Conservation (phyloP, 768 basidiomycete species). For the Lactarius psammicola region DNA sequence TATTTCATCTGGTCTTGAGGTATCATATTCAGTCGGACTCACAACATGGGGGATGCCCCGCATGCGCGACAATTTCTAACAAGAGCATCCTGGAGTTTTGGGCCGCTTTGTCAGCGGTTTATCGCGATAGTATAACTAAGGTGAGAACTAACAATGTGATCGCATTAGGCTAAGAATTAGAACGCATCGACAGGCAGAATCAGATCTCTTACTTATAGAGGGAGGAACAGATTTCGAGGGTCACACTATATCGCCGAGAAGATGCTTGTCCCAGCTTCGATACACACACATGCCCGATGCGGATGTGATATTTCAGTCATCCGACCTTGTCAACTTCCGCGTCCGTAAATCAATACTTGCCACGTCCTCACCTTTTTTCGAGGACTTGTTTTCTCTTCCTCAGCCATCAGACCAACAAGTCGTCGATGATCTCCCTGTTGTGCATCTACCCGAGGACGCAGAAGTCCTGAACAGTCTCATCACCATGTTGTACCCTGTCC, state of each 20-base stretch:
- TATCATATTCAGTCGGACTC: background rate
- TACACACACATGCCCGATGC: background rate
- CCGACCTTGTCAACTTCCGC: constrained; percentile 2
- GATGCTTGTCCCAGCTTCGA: too few species aligned
- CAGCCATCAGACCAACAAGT: background rate
- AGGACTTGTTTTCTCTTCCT: constrained; percentile 5
- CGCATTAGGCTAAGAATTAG: background rate
- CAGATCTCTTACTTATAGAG: background rate
- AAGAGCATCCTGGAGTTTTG: constrained; percentile 4
- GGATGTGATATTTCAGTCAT: constrained; percentile 10
- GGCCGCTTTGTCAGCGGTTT: background rate
- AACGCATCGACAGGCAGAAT: background rate
- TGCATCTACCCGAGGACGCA: background rate
- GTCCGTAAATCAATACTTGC: background rate
- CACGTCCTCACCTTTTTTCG: background rate
- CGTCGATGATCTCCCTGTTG: background rate
- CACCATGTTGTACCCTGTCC: constrained; percentile 8
- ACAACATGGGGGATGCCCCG: background rate
- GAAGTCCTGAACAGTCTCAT: constrained; percentile 12
- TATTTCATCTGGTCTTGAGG: background rate
- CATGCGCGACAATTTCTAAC: background rate
- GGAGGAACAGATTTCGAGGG: background rate
- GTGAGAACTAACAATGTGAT: background rate
- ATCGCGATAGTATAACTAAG: background rate
- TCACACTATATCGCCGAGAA: background rate